These are phyloP conservation scores for Thalassiosira hispida DNA, from an alignment of 352 stramenopile genomes.

Conservation along the genomic window DNA sequence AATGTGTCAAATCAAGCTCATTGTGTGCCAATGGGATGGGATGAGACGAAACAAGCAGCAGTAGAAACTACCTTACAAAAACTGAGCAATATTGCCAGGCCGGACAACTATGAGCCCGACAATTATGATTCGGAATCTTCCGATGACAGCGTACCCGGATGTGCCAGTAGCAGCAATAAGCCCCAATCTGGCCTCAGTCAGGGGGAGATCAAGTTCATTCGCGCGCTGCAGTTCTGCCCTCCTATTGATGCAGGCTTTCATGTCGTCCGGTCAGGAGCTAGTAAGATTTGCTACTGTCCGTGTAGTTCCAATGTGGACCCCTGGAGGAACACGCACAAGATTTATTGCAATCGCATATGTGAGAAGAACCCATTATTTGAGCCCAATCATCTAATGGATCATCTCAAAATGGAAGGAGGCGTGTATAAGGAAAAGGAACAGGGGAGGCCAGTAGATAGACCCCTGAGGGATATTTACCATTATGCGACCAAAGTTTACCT, in stretches of 20 bases:
- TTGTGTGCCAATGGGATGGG: not conserved
- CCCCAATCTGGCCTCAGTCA: not conserved
- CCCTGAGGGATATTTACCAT: not conserved
- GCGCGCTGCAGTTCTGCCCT: not conserved
- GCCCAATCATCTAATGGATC: slow-evolving; percentile 11
- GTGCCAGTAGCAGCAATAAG: not conserved
- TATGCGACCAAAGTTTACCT: not conserved
- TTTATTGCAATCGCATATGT: not conserved
- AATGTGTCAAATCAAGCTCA: slow-evolving; percentile 3
- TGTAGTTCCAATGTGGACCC: not conserved
- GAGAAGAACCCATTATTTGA: not conserved
- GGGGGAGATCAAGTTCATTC: slow-evolving; percentile 1
- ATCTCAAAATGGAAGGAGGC: slow-evolving; percentile 12
- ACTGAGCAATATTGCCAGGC: not conserved
- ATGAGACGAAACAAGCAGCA: slow-evolving; percentile 3
- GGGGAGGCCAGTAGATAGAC: not conserved
- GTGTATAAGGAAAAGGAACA: slow-evolving; percentile 8
- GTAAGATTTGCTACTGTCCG: slow-evolving; percentile 18
- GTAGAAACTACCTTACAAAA: not conserved
- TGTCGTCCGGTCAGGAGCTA: not conserved
- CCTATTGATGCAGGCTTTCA: slow-evolving; percentile 6
- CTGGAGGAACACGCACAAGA: not conserved
- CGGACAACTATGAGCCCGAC: not conserved
- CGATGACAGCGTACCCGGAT: not conserved
- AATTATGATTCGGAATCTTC: not conserved